phyloP scores from a whole-genome alignment of 495 filamentous ascomycete genomes.

The Aspergillus sclerotioniger region DNA sequence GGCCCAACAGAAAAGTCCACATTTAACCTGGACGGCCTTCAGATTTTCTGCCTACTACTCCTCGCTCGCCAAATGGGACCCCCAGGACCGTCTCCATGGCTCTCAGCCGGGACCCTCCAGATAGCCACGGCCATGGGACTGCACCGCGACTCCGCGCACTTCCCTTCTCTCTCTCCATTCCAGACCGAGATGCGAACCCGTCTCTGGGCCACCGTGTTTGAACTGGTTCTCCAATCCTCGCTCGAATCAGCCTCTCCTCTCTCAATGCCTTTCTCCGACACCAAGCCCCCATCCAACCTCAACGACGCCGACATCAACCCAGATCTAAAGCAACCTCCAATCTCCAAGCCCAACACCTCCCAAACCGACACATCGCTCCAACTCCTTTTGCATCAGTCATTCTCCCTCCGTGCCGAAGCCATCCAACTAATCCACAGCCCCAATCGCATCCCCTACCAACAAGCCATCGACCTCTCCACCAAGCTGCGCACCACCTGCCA shows the following conservation, averaged over 20 bases:
- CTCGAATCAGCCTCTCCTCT: constrained; percentile 45
- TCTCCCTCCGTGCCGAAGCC: constrained; percentile 37
- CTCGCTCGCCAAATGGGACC: constrained; percentile 47
- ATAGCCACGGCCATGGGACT: constrained; percentile 52
- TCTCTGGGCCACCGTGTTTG: constrained; percentile 58
- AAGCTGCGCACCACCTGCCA: constrained; percentile 17
- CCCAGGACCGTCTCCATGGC: constrained; percentile 48
- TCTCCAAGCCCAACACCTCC: constrained; percentile 24
- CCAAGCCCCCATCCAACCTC: constrained; percentile 42
- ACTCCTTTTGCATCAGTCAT: constrained; percentile 37
- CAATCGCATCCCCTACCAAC: constrained; percentile 36
- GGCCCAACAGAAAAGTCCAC: constrained; percentile 48
- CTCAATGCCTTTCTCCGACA: constrained; percentile 46
- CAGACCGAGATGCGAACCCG: constrained; percentile 52
- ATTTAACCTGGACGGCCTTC: constrained; percentile 40
- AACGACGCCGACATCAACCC: constrained; percentile 48
- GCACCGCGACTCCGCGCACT: constrained; percentile 52
- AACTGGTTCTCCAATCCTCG: constrained; percentile 44
- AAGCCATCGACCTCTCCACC: constrained; percentile 22
- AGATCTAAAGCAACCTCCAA: constrained; percentile 19
- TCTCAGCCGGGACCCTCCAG: constrained; percentile 46
- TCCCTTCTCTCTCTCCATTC: constrained; percentile 43
- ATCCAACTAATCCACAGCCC: constrained; percentile 36
- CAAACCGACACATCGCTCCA: constrained; percentile 50
- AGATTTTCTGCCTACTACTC: constrained; percentile 50